Evolutionary conservation across 345 rosid species (phyloP).

Genomic region (Trapa bicornis): DNA sequence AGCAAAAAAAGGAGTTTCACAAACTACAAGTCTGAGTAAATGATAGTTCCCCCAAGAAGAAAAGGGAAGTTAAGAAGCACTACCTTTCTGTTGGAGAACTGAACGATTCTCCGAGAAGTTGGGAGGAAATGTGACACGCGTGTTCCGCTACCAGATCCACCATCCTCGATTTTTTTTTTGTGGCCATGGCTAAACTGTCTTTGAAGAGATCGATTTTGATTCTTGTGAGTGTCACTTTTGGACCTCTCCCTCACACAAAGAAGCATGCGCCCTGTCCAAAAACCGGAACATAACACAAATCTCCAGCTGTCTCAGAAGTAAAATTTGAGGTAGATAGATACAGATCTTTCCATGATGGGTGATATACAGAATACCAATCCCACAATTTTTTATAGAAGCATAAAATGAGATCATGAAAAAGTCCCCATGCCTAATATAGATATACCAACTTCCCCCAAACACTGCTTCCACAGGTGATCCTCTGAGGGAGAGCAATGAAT

Average conservation of each 20-base stretch:
- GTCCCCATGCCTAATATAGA: neutral
- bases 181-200: constrained; percentile 63
- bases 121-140: constrained; percentile 67
- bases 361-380: neutral
- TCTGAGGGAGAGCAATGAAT: too few relatives aligned
- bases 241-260: constrained; percentile 68
- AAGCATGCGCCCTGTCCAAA: constrained; percentile 54
- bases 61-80: neutral
- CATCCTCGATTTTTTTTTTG: constrained; percentile 42
- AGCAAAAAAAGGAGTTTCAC: neutral
- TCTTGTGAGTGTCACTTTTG: constrained; percentile 28
- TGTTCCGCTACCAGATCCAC: constrained; percentile 44
- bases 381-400: neutral
- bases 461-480: neutral
- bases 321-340: neutral
- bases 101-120: constrained; percentile 69
- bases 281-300: neutral
- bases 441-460: neutral
- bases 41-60: neutral
- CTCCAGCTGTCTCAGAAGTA: neutral
- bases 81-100: constrained; percentile 65
- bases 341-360: neutral
- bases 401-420: neutral
- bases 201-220: constrained; percentile 44
- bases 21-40: neutral